phyloP scores from a whole-genome alignment of 106 monocot genomes.

The Triglochin maritima region DNA sequence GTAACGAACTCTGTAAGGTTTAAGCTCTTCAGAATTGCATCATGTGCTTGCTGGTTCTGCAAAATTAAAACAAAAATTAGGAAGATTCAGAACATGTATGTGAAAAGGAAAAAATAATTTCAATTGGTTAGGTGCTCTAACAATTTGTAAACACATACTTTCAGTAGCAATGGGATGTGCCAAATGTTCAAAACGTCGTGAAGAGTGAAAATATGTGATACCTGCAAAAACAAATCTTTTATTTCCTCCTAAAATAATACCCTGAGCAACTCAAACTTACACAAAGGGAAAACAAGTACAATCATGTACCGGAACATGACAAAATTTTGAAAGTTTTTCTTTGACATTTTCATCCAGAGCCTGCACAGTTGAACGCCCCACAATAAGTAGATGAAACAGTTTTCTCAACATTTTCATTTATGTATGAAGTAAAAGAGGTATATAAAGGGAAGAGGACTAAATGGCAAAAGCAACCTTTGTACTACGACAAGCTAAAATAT shows the following conservation, averaged over 20 bases:
- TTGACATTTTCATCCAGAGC: slow-evolving; percentile 50
- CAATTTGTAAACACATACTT: slow-evolving; percentile 27
- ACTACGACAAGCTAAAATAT: slow-evolving; percentile 56
- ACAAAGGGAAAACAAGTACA: neutral
- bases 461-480: slow-evolving; percentile 27
- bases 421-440: neutral
- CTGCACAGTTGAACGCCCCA: slow-evolving; percentile 11
- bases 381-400: neutral
- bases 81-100: neutral
- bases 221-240: slow-evolving; percentile 15
- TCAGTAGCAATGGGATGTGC: slow-evolving; percentile 82
- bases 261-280: neutral
- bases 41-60: slow-evolving; percentile 88
- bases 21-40: slow-evolving; percentile 62
- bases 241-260: too few species aligned
- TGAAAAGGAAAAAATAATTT: too few species aligned
- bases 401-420: too few species aligned
- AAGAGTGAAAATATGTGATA: slow-evolving; percentile 55
- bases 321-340: slow-evolving; percentile 62
- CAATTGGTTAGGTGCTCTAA: neutral
- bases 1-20: slow-evolving; percentile 44
- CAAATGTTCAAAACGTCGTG: slow-evolving; percentile 95
- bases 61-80: slow-evolving; percentile 5
- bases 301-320: slow-evolving; percentile 44
- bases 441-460: neutral